phyloP scores from a whole-genome alignment of 1,284 basidiomycete genomes.

The Boletellus sp. region DNA sequence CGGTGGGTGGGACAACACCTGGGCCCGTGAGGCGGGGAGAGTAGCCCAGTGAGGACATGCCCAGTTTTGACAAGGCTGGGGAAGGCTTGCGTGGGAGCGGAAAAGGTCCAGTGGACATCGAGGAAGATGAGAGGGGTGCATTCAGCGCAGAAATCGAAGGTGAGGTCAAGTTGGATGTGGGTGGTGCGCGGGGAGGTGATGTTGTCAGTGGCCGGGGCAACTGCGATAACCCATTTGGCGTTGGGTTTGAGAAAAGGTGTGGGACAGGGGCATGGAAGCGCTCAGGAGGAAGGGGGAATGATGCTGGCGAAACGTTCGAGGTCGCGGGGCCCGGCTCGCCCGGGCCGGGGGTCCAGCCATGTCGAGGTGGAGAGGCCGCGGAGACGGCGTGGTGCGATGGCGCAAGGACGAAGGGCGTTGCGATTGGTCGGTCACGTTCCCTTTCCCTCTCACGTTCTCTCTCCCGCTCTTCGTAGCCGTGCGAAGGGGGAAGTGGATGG shows the following conservation, averaged over 20 bases:
- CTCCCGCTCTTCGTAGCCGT: conserved; percentile 27
- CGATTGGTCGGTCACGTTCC: conserved; percentile 27
- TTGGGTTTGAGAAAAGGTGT: conserved; percentile 25
- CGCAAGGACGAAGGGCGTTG: conserved; percentile 32
- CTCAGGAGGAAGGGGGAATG: conserved; percentile 23
- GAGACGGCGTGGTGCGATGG: conserved; percentile 32
- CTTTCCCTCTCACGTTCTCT: conserved; percentile 20
- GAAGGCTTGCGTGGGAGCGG: conserved; percentile 25
- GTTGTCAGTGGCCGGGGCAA: conserved; percentile 28
- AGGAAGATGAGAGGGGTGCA: conserved; percentile 14
- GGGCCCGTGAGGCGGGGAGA: conserved; percentile 31
- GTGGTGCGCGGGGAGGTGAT: conserved; percentile 24
- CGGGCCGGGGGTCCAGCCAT: conserved; percentile 26
- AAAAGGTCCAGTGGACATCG: conserved; percentile 22
- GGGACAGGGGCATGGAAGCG: conserved; percentile 30
- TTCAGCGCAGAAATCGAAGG: conserved; percentile 18
- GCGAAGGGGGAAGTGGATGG: conserved; percentile 25
- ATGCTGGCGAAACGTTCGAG: conserved; percentile 9
- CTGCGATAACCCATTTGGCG: conserved; percentile 22
- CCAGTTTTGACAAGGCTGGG: conserved; percentile 27
- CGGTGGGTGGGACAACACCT: conserved; percentile 28
- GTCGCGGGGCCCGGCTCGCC: conserved; percentile 16
- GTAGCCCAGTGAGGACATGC: conserved; percentile 25
- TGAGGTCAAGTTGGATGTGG: conserved; percentile 13
- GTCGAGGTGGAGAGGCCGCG: conserved; percentile 27